These are phyloP conservation scores for Hemisphaericaspora xylanilytica DNA, from an alignment of 1,139 yeast species.

Conservation along the genomic window DNA sequence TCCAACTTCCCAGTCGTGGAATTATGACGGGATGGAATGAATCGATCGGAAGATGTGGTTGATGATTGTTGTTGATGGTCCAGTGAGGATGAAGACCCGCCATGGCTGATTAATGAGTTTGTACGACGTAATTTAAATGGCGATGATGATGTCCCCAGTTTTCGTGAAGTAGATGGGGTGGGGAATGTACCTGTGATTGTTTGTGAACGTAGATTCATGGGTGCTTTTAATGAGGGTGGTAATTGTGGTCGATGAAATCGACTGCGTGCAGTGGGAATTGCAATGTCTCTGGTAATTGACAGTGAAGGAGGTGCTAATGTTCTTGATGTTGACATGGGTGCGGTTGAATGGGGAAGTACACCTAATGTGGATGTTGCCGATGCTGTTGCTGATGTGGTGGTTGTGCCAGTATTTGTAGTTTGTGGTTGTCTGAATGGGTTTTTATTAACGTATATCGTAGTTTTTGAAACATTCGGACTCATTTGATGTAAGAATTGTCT, in stretches of 20 bases:
- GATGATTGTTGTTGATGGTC: constrained; percentile 24
- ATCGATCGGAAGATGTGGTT: constrained; percentile 34
- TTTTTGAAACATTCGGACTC: constrained; percentile 43
- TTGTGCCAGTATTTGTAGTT: too few species aligned
- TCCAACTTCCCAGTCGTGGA: constrained; percentile 40
- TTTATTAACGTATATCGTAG: constrained; percentile 25
- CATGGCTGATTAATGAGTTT: constrained; percentile 31
- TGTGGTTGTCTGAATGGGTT: constrained; percentile 9
- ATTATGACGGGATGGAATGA: constrained; percentile 47
- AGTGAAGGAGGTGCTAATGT: neutral
- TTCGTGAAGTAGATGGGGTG: constrained; percentile 4
- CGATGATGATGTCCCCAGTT: constrained; percentile 9
- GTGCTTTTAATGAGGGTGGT: constrained; percentile 17
- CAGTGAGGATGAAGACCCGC: constrained; percentile 22
- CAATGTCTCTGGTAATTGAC: neutral
- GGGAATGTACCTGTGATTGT: constrained; percentile 10
- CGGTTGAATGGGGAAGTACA: constrained; percentile 3
- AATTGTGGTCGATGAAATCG: constrained; percentile 20
- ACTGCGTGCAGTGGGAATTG: too few species aligned
- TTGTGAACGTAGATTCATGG: constrained; percentile 12
- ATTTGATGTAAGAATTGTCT: constrained; percentile 35
- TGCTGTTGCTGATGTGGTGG: too few species aligned
- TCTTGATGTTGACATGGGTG: constrained; percentile 6
- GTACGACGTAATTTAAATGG: constrained; percentile 33
- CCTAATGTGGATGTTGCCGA: constrained; percentile 3